Evolutionary conservation across 768 basidiomycete genomes (phyloP), one percentile per base, ranked within the genome.

Genomic region (Termitomyces sp.): DNA sequence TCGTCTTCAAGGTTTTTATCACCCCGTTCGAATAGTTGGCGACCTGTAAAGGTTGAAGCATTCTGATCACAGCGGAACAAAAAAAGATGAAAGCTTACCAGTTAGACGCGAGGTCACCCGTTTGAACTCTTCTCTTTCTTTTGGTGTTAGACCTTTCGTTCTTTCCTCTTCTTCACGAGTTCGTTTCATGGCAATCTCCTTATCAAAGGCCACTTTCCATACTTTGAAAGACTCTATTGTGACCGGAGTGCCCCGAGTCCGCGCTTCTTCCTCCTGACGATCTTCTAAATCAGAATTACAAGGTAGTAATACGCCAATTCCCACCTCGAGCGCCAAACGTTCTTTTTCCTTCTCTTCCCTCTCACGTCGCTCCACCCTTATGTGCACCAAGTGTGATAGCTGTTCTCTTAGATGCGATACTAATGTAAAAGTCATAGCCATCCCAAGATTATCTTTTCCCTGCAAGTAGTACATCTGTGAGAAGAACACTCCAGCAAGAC

Each of bases 381-480:
- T 65, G 39, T 79, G 79, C 35, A 93, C 81, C 25, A 95, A 72
- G 17, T 67, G 65, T 5, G 85, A 81, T 16, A 98, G 74, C 49
- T 83, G 77, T 70, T 98, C 94, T 61, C 89, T 79, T 44, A 97
- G 79, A 63, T 89, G 86, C 0, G 90, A 88, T 11, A 94, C 86
- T 17, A 99, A 77, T 0, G 96, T 94, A 67, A 97, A 99, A 17
- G 94, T 95, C 94, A 98, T 98, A 2, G 97, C 94, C 88, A 95
- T 95, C 42, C 93, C 93, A 21, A 92, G 65, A 68, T 90, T 94
- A 66, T 94, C 92, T 66, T 88, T 82, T 54, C 89, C 90, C 88
- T 91, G 54, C 55, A 51, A 49, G 52, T 25, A 32, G 50, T 54
- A 59, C 51, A 30, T 23, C n/a, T 52, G 41, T 51, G 37, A 52